Evolutionary conservation across 2,329 filamentous ascomycete genomes (phyloP), one percentile per base, ranked within the genome.

Genomic region (Dactylellina sp.): DNA sequence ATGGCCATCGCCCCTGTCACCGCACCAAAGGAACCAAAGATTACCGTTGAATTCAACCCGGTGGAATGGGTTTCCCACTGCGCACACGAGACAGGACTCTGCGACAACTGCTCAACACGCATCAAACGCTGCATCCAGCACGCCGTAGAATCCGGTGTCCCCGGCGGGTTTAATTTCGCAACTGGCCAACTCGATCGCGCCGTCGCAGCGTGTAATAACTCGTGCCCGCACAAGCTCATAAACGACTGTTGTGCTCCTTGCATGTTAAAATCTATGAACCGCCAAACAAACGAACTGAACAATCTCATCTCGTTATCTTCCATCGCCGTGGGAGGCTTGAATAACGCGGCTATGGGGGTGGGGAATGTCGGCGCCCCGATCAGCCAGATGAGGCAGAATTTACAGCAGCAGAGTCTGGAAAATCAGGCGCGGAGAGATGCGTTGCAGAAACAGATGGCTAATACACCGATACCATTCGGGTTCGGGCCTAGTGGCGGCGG

Each of bases 111-210:
- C 20, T 6, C 47, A 1, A 24, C 60, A 6, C 14, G 25, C 2
- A 35, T 64, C 2, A 64, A 56, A 18, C 35, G 37, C 22, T 64
- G 60, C 16, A 64, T 64, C 39, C 60, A 64, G 16, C 39, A 32
- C 60, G 60, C 60, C n/a, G 39, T 64, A 37, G 60, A 64, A 37
- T 22, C 35, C 24, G 60, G 60, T 12, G 24, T 64, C 25, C 49
- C 60, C 40, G 60, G 60, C 60, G 60, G 60, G 7, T 64, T 64
- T 25, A 64, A 64, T 46, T 64, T 64, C 20, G 60, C 60, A 9
- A 64, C 60, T 37, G 47, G 60, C 39, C 60, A 46, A 24, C 22
- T 64, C 24, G 60, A 64, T 25, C 20, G 22, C 24, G 60, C 55
- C 24, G 60, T 64, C n/a, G 60, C 60, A 18, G 37, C 9, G 39